phyloP scores from a whole-genome alignment of 306 rosid species.

The Lathyrus tuberosus region DNA sequence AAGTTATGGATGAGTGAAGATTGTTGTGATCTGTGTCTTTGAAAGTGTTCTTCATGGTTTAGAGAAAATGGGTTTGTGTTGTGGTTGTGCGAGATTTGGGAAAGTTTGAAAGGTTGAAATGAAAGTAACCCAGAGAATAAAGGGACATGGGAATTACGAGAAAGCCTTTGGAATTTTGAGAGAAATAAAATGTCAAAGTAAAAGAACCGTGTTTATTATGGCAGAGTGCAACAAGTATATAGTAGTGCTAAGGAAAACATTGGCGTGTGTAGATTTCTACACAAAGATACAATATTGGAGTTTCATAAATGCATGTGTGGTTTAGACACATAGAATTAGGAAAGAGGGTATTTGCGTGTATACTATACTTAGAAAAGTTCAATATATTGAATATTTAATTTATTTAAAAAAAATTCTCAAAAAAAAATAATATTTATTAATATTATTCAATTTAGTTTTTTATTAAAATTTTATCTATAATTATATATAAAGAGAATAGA shows the following conservation, averaged over 20 bases:
- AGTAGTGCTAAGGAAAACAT: background rate
- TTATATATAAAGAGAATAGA: too few relatives aligned
- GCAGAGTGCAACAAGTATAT: too few relatives aligned
- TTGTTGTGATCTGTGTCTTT: constrained; percentile 50
- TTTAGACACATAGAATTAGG: too few relatives aligned
- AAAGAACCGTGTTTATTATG: background rate
- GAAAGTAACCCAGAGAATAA: background rate
- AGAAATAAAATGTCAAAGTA: background rate
- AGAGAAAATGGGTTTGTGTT: background rate
- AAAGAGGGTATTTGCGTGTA: too few relatives aligned
- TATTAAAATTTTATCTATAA: too few relatives aligned
- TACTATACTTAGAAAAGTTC: too few relatives aligned
- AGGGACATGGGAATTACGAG: background rate
- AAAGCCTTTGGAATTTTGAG: background rate
- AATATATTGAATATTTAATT: too few relatives aligned
- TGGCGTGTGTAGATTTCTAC: background rate
- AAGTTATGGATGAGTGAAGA: constrained; percentile 37
- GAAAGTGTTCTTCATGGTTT: constrained; percentile 48
- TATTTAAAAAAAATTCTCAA: too few relatives aligned
- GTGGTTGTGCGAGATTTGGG: background rate
- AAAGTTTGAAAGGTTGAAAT: background rate
- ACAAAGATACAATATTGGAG: too few relatives aligned
- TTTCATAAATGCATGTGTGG: too few relatives aligned
- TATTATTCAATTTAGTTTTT: too few relatives aligned
- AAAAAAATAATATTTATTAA: too few relatives aligned